phyloP scores from a whole-genome alignment of 1,284 basidiomycete species.

The Termitomyces sp. region DNA sequence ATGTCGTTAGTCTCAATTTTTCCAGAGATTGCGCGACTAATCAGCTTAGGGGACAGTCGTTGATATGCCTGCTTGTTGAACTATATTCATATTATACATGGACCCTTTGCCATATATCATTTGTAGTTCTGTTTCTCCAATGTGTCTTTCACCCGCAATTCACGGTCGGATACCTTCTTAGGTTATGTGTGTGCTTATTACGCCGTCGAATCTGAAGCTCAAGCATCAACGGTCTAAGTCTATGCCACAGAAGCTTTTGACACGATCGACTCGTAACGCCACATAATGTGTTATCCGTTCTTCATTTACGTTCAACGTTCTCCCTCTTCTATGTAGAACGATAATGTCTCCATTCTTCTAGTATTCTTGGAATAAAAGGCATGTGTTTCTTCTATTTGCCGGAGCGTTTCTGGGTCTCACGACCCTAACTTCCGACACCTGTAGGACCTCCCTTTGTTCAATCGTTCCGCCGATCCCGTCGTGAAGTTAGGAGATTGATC shows the following conservation, averaged over 20 bases:
- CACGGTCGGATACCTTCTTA: not conserved
- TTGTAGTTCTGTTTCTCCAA: not conserved
- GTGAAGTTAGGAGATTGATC: too few relatives aligned
- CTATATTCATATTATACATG: too few relatives aligned
- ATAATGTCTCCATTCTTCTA: not conserved
- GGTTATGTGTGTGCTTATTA: not conserved
- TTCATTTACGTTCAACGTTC: not conserved
- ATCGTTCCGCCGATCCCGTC: not conserved
- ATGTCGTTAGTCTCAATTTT: constrained; percentile 50
- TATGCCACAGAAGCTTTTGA: not conserved
- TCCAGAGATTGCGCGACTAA: constrained; percentile 55
- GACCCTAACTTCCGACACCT: not conserved
- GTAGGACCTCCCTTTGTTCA: not conserved
- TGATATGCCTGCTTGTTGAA: too few relatives aligned
- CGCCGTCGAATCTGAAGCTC: not conserved
- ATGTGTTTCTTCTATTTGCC: not conserved
- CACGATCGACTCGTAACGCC: not conserved
- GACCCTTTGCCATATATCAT: too few relatives aligned
- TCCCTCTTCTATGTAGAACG: not conserved
- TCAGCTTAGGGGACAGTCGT: constrained; percentile 58
- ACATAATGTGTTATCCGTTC: not conserved
- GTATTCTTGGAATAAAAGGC: not conserved
- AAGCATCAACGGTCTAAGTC: too few relatives aligned
- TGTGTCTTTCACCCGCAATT: not conserved
- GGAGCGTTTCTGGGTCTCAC: not conserved